These are phyloP conservation scores for Shiraia sp. DNA, from an alignment of 2,329 filamentous ascomycete species.

Conservation along the genomic window DNA sequence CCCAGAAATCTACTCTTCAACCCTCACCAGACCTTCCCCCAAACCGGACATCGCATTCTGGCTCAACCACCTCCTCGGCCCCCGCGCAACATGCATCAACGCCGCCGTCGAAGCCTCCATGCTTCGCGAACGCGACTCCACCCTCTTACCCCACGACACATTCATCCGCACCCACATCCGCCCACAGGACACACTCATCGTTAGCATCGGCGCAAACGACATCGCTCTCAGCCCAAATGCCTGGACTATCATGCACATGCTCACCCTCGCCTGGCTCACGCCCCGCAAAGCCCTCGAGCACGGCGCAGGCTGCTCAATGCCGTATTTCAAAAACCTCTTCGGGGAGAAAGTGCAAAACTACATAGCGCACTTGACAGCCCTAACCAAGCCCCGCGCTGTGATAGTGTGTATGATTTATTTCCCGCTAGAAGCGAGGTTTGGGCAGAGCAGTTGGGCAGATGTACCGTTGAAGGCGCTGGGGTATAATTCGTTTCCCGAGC, in stretches of 20 bases:
- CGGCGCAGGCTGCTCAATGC: constrained; percentile 28
- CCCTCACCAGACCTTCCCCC: constrained; percentile 25
- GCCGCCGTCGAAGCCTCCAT: constrained; percentile 40
- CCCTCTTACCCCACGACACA: constrained; percentile 36
- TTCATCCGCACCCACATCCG: constrained; percentile 42
- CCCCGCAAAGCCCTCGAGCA: constrained; percentile 23
- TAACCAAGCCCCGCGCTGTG: constrained; percentile 38
- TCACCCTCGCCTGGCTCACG: constrained; percentile 38
- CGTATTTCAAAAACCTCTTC: constrained; percentile 40
- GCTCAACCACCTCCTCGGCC: constrained; percentile 38
- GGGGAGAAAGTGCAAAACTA: constrained; percentile 32
- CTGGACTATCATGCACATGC: constrained; percentile 36
- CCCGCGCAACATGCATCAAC: constrained; percentile 42
- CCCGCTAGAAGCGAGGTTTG: constrained; percentile 33
- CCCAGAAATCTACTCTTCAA: constrained; percentile 34
- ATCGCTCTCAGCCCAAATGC: constrained; percentile 35
- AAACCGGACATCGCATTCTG: constrained; percentile 45
- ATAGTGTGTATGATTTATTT: constrained; percentile 47
- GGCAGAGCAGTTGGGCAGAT: constrained; percentile 41
- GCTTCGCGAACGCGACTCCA: constrained; percentile 34
- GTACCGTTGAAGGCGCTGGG: constrained; percentile 32
- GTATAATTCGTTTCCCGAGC: constrained; percentile 33
- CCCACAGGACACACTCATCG: constrained; percentile 36
- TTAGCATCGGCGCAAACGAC: constrained; percentile 45
- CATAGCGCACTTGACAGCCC: constrained; percentile 25